A percentile compares a stretch with the other conserved stretches of the same genome.
phyloP scores from a whole-genome alignment of 352 stramenopile species.

The Globisporangium perplexum region DNA sequence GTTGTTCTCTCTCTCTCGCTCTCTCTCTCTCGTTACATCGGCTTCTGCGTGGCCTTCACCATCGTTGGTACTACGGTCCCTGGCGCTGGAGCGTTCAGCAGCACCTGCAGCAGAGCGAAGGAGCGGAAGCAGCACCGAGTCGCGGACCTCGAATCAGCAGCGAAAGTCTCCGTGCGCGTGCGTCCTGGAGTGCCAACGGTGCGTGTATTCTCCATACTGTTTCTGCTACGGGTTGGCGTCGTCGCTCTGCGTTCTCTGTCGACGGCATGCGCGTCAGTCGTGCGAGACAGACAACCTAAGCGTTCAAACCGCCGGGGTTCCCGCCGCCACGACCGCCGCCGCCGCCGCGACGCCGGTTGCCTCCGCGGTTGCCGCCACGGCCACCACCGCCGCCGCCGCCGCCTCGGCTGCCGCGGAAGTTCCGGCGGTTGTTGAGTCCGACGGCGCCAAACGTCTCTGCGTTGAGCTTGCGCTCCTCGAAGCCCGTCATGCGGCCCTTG shows the following conservation, averaged over 20 bases:
- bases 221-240: neutral
- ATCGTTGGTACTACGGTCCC: too few relatives aligned
- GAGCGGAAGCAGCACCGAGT: too few relatives aligned
- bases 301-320: conserved; percentile 2
- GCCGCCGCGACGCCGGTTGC: conserved; percentile 15
- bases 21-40: too few relatives aligned
- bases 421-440: conserved; percentile 79
- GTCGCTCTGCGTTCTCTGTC: neutral
- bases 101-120: too few relatives aligned
- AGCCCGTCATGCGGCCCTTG: conserved; percentile 54
- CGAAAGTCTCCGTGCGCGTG: too few relatives aligned
- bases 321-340: conserved; percentile 22
- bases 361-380: conserved; percentile 22
- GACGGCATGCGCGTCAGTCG: neutral
- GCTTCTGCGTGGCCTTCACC: too few relatives aligned
- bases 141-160: too few relatives aligned
- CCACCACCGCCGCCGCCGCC: conserved; percentile 22
- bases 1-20: too few relatives aligned
- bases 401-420: conserved; percentile 55
- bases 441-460: conserved; percentile 87
- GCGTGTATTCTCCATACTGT: neutral
- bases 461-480: conserved; percentile 83
- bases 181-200: neutral
- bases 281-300: neutral
- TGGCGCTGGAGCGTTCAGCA: too few relatives aligned